Evolutionary conservation across 441 rosid genomes (phyloP), one percentile per base, ranked within the genome.

Genomic region (Populus hybrid): DNA sequence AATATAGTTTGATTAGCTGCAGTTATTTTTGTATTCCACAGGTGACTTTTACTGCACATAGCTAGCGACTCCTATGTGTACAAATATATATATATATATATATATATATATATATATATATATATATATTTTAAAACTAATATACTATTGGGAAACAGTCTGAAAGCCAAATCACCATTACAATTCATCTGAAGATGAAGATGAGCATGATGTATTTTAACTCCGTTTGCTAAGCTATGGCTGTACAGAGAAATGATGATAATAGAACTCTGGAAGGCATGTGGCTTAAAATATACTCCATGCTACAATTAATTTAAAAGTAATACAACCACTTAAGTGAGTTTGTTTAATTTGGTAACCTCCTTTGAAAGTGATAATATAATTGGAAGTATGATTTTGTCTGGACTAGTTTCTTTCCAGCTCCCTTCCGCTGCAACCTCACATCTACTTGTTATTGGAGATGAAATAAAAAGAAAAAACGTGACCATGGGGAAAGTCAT

Each of bases 211-310:
- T 24, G 63, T 11, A 26, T 26, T 26, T 26, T 26, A 68, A 7
- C 18, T 23, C 9, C 2, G 64, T 56, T 31, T 31, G 64, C 42
- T 14, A 45, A 28, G 26, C 26, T 40, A 20, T 3, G 42, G 35
- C 16, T 2, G 9, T 6, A 61, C 7, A 64, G 42, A 69, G 28
- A 35, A 23, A 53, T 31, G 61, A 53, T 45, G 78, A 33, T 6
- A 14, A 7, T 5, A 11, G 21, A 56, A 20, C 14, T 8, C 20
- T 63, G 26, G 73, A 24, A 71, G 59, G 73, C 82, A 81, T 81
- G 84, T 82, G 86, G 71, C 86, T 85, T 85, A 10, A 28, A 71
- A 40, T 40, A 69, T 50, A 86, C 83, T 83, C 83, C 72, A 82
- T 66, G 38, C 77, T 40, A 40, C 78, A 78, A 78, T 77, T 78